Conservation (phyloP, 129 eudicot species). For the Flaveria ramosissima region DNA sequence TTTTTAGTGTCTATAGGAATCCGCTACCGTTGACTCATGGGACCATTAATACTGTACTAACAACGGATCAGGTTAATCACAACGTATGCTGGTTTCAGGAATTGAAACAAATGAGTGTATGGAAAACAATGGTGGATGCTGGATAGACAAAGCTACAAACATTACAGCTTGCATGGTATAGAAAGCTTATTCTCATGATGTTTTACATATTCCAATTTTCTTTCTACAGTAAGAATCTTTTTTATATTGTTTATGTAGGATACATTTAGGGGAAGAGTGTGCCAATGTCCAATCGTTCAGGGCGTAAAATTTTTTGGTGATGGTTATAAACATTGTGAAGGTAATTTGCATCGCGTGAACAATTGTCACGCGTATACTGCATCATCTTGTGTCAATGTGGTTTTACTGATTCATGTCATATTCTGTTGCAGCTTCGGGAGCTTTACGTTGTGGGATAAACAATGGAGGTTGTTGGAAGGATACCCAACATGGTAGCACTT, state of each 20-base stretch:
- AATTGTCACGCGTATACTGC: neutral
- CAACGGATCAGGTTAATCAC: too few relatives aligned
- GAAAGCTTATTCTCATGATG: conserved; percentile 3
- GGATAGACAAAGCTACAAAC: conserved; percentile 77
- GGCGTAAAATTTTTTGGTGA: conserved; percentile 87
- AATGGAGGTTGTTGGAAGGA: conserved; percentile 52
- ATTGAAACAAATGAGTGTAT: conserved; percentile 87
- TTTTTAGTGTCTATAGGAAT: too few relatives aligned
- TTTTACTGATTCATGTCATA: neutral
- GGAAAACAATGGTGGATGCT: conserved; percentile 95
- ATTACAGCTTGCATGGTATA: conserved; percentile 91
- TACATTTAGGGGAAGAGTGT: conserved; percentile 93
- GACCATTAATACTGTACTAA: too few relatives aligned
- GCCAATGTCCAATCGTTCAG: conserved; percentile 83
- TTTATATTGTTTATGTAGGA: conserved; percentile 49
- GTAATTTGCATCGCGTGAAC: conserved; percentile 29
- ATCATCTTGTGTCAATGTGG: neutral
- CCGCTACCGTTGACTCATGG: too few relatives aligned
- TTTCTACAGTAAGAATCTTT: neutral
- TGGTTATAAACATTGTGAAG: conserved; percentile 93
- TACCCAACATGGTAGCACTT: conserved; percentile 38
- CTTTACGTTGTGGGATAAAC: conserved; percentile 62
- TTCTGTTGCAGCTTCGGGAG: conserved; percentile 72
- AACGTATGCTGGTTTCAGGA: conserved; percentile 45
- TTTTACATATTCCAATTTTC: neutral